Evolutionary conservation across 768 basidiomycete species (phyloP), one percentile per base, ranked within the genome.

Genomic region (Mycena crocata): DNA sequence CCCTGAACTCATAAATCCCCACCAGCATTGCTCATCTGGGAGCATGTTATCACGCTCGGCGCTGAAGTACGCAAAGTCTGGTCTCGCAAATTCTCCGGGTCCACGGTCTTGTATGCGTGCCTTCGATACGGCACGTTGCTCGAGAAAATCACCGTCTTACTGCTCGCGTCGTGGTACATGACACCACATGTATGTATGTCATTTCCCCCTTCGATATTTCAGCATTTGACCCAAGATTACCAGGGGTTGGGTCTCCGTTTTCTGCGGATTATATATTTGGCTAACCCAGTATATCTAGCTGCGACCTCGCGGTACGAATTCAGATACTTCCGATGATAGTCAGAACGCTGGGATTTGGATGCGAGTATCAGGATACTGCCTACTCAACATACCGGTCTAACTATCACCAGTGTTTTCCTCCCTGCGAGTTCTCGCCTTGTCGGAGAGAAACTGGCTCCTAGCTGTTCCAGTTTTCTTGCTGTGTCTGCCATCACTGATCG

Each of bases 81-180:
- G 78, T 69, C 69, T 15, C 72, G 72, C 45, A 77, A 76, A 57
- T 54, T 76, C 13, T 74, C 75, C 1, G 77, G 76, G 12, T 68
- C 72, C 46, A 76, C 76, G 1, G 71, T 74, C 7, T 50, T 79
- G 24, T 79, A 77, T 49, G 59, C 64, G 13, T 44, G 74, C 8
- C 68, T 78, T 8, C 71, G 78, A 45, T 79, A 79, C 54, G 78
- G 77, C 13, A 76, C 76, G 1, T 65, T 78, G 8, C 52, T 76
- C 44, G 76, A 78, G 54, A 78, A 78, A 55, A 74, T 75, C 24
- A 57, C 73, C 2, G 70, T 78, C n/a, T 64, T 76, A 58, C 57
- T 78, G 21, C 74, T 78, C 21, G 76, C 77, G 2, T 78, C 77
- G 28, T 78, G 75, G 77, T 75, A 75, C 48, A 72, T 78, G 64